Evolutionary conservation across 2,329 filamentous ascomycete species (phyloP).

Genomic region (Fusarium sp.): DNA sequence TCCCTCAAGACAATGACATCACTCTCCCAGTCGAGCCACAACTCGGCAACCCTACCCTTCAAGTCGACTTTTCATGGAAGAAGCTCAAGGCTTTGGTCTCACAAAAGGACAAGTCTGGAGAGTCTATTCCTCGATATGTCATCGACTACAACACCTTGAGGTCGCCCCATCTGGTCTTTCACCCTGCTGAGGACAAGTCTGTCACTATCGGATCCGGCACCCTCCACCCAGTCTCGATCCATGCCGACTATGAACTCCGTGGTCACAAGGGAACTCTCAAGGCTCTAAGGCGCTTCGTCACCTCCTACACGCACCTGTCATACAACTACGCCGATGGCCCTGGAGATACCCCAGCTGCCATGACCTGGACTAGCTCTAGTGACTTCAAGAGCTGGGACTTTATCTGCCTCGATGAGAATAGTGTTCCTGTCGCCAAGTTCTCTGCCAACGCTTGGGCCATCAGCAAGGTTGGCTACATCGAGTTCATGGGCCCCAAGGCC

Average conservation of each 20-base stretch:
- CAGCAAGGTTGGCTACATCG: slow-evolving; percentile 29
- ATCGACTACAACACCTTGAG: slow-evolving; percentile 26
- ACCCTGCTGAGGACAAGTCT: background rate
- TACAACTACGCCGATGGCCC: slow-evolving; percentile 24
- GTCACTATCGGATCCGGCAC: slow-evolving; percentile 25
- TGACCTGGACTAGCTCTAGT: slow-evolving; percentile 33
- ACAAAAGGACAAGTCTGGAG: background rate
- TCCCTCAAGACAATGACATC: background rate
- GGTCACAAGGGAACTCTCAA: slow-evolving; percentile 38
- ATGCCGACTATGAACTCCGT: slow-evolving; percentile 36
- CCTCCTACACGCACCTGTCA: slow-evolving; percentile 39
- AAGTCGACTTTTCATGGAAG: slow-evolving; percentile 36
- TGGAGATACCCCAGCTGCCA: slow-evolving; percentile 19
- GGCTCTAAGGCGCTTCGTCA: slow-evolving; percentile 31
- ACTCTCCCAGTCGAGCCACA: background rate
- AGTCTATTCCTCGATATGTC: slow-evolving; percentile 26
- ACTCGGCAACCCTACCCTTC: background rate
- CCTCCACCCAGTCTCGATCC: slow-evolving; percentile 34
- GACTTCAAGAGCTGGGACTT: slow-evolving; percentile 41
- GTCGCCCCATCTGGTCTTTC: slow-evolving; percentile 27
- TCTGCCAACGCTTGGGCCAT: slow-evolving; percentile 23
- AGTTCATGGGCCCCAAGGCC: slow-evolving; percentile 37
- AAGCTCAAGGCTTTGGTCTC: slow-evolving; percentile 25
- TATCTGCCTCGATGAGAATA: slow-evolving; percentile 34
- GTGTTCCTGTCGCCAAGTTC: slow-evolving; percentile 37